Conservation (phyloP, 1,139 yeast genomes). For the Geotrichum bryndzae region DNA sequence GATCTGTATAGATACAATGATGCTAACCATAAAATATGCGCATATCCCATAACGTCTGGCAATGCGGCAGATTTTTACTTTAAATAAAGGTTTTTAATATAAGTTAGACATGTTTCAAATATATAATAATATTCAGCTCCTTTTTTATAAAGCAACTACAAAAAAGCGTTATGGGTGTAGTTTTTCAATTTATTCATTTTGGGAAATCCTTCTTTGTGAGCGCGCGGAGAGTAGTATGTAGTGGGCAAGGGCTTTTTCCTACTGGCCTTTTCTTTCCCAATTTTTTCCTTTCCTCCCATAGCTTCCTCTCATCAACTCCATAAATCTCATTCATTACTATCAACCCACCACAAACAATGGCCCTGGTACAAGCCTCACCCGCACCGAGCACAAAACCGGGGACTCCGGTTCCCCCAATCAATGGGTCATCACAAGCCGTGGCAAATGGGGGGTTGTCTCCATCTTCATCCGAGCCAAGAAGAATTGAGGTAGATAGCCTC, state of each 20-base stretch:
- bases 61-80: too few relatives aligned
- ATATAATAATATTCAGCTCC: too few relatives aligned
- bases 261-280: too few relatives aligned
- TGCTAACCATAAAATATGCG: too few relatives aligned
- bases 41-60: too few relatives aligned
- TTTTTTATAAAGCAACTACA: too few relatives aligned
- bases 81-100: too few relatives aligned
- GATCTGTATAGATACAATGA: too few relatives aligned
- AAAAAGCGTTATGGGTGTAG: too few relatives aligned
- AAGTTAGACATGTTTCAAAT: too few relatives aligned
- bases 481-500: constrained; percentile 66
- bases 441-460: constrained; percentile 17
- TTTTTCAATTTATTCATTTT: background rate
- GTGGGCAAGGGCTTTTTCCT: background rate
- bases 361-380: background rate
- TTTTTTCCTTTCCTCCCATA: background rate
- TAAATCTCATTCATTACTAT: background rate
- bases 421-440: background rate
- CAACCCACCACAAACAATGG: constrained; percentile 3
- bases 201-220: background rate
- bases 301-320: background rate
- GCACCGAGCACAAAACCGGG: background rate
- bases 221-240: background rate
- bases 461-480: background rate
- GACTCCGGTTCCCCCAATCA: background rate